Evolutionary conservation across 768 basidiomycete genomes (phyloP), one percentile per base, ranked within the genome.

Genomic region (Boletellus ananiceps): DNA sequence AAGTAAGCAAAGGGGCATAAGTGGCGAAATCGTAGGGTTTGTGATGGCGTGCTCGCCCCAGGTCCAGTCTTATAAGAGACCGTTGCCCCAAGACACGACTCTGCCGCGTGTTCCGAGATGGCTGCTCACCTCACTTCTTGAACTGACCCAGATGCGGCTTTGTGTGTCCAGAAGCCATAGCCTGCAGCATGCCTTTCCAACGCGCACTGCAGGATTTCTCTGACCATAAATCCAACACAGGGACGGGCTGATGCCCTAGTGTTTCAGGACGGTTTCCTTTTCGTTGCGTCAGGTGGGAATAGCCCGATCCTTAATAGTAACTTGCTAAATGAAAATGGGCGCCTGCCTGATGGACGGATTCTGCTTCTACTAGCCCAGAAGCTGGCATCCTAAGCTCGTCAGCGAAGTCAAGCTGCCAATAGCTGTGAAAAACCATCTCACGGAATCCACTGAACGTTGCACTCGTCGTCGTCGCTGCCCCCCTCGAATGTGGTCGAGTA

Each of bases 1-100:
- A 42, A 59, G 49, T 7, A 59, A 45, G 47, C 61, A 65, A 47
- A 54, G 34, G 42, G 57, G 57, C 61, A 66, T 67, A 35, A 50
- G 29, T 44, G 47, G 46, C 16, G 43, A 52, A 53, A 59, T 57
- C 48, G 57, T 47, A 47, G 52, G 48, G 39, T 54, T 37, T 44
- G 51, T 50, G 47, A 44, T 42, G 47, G 40, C 32, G 44, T 34
- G 54, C 37, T 50, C 31, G 27, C 37, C 52, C 55, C 54, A 48
- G 49, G 54, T 35, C 44, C 47, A 55, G 58, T 47, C 58, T 64
- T 67, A 57, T 66, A 67, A 57, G 60, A 60, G 56, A 57, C 62
- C 53, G 49, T 46, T 49, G 65, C 65, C 64, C 65, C 62, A 57
- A 51, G 48, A 58, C 64, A 65, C 64, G 64, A 65, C 64, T 57